Evolutionary conservation across 257 asterid species (phyloP), one percentile per base, ranked within the genome.

Genomic region (Primulina tabacum): DNA sequence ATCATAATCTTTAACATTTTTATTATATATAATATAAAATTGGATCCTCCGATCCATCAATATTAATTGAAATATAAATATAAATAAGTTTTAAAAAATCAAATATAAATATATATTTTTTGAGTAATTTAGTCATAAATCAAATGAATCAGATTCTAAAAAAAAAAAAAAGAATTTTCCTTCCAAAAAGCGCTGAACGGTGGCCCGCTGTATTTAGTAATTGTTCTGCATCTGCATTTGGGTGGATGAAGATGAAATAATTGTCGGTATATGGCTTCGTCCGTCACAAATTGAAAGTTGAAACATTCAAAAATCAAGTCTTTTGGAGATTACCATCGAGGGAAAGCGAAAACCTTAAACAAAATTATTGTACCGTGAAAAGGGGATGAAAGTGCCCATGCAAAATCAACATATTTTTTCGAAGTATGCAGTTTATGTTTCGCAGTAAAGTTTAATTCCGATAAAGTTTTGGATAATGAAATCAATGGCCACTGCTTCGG

Each of bases 401-500:
- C 70, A 55, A 65, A 38, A 67, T 66, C 65, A 43, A 69, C 55
- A 70, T 21, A 14, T 34, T 2, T 32, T 65, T 50, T 57, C 53
- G 6, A 37, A 24, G 20, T 35, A 47, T 35, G 16, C 3, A 6
- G 59, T 52, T 52, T 61, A 32, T 37, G 43, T 28, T n/a, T 2
- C 0, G 57, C 57, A 50, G 53, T 62, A 12, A 7, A 34, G 28
- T 28, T 56, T 20, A 29, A 47, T 35, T 50, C 64, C 75, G 67
- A 14, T 35, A 60, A 59, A 65, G 4, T 30, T 76, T 56, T 57
- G 8, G 56, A 60, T 47, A 10, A 64, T 70, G 74, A 72, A 76
- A 76, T 76, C 88, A 32, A 86, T 87, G 94, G 92, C 96, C 7
- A 70, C 73, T 21, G 69, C 87, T 60, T 80, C 88, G 67, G 82